These are phyloP conservation scores for Podila clonocystis DNA, from an alignment of 192 early-diverging fungal genomes.

Conservation along the genomic window DNA sequence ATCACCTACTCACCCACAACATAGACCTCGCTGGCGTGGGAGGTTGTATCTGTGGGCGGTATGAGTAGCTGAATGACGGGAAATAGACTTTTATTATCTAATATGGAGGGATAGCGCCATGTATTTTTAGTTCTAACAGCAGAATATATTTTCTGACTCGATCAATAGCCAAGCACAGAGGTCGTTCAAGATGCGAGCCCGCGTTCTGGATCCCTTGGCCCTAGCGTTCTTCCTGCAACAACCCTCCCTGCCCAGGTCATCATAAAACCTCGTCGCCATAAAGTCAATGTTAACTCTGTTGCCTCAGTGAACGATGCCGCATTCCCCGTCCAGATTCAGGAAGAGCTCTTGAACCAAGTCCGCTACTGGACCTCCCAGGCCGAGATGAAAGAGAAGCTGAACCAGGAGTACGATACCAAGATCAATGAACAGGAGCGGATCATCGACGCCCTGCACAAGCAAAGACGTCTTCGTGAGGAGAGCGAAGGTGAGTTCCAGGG, in stretches of 20 bases:
- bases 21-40: no score
- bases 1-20: no score
- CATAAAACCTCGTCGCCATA: constrained; percentile 44
- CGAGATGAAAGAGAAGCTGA: constrained; percentile 44
- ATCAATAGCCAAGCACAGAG: not conserved
- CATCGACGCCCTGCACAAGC: constrained; percentile 58
- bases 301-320: constrained; percentile 29
- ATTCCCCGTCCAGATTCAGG: constrained; percentile 47
- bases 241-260: constrained; percentile 29
- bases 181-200: constrained; percentile 5
- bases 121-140: not conserved
- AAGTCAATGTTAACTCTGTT: constrained; percentile 22
- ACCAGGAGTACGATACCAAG: constrained; percentile 59
- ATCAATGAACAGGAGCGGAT: constrained; percentile 62
- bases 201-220: constrained; percentile 12
- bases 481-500: constrained; percentile 55
- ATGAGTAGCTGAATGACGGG: no score
- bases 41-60: no score
- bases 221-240: constrained; percentile 31
- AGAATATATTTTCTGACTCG: not conserved
- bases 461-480: constrained; percentile 63
- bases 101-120: not conserved
- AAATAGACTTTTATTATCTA: no score
- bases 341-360: constrained; percentile 47
- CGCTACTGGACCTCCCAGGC: constrained; percentile 50